Conservation (phyloP, 1,139 yeast genomes). For the Taphrina flavorubra region DNA sequence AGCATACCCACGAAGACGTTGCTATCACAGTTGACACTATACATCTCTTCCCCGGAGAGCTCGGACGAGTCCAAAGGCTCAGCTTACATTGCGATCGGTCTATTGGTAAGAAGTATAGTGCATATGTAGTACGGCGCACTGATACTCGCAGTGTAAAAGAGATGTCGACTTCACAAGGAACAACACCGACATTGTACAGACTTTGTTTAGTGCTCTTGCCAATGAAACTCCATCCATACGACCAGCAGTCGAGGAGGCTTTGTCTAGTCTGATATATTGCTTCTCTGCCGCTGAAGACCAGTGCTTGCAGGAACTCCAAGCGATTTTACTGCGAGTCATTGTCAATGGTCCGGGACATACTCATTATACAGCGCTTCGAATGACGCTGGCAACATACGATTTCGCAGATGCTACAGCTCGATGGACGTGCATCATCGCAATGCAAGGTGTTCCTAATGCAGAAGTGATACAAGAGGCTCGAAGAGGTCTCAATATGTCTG, state of each 20-base stretch:
- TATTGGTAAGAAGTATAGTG: slow-evolving; percentile 9
- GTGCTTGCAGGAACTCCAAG: slow-evolving; percentile 58
- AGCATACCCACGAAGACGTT: slow-evolving; percentile 40
- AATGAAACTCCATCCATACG: slow-evolving; percentile 69
- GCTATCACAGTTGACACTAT: slow-evolving; percentile 45
- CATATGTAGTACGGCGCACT: not conserved
- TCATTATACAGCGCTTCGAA: slow-evolving; percentile 67
- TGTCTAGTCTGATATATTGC: slow-evolving; percentile 64
- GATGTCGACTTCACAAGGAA: slow-evolving; percentile 56
- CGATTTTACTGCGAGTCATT: slow-evolving; percentile 56
- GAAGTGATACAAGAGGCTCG: slow-evolving; percentile 80
- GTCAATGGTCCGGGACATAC: slow-evolving; percentile 44
- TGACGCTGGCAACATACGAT: slow-evolving; percentile 66
- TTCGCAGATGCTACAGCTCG: slow-evolving; percentile 75
- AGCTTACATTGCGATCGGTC: slow-evolving; percentile 26
- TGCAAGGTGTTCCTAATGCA: slow-evolving; percentile 62
- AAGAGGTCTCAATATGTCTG: slow-evolving; percentile 83
- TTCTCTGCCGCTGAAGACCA: slow-evolving; percentile 55
- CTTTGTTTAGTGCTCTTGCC: slow-evolving; percentile 73
- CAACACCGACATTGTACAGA: slow-evolving; percentile 64
- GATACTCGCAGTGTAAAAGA: slow-evolving; percentile 49
- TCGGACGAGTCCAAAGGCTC: slow-evolving; percentile 16
- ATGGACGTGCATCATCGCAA: slow-evolving; percentile 68
- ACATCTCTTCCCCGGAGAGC: slow-evolving; percentile 7
- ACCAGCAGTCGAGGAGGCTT: slow-evolving; percentile 72